phyloP scores from a whole-genome alignment of 2,329 filamentous ascomycete species.

The Nannizzia gypsea region DNA sequence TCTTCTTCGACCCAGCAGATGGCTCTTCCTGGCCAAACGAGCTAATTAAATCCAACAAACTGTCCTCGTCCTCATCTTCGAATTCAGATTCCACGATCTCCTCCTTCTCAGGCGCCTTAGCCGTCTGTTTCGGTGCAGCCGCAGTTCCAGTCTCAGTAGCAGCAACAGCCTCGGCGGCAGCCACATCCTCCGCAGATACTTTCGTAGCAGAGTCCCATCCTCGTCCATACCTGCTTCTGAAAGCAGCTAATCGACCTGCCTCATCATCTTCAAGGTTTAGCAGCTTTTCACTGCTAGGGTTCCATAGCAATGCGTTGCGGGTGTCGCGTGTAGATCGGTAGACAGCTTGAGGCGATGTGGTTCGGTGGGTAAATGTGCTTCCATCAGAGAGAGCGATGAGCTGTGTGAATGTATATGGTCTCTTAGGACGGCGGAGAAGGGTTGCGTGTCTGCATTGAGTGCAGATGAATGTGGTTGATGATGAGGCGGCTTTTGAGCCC shows the following conservation, averaged over 20 bases:
- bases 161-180: constrained; percentile 18
- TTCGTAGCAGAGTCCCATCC: constrained; percentile 57
- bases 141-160: constrained; percentile 18
- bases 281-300: constrained; percentile 68
- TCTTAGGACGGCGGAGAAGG: constrained; percentile 73
- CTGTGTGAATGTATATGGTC: constrained; percentile 96
- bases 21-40: constrained; percentile 36
- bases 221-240: constrained; percentile 71
- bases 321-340: constrained; percentile 65
- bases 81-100: constrained; percentile 24
- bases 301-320: constrained; percentile 82
- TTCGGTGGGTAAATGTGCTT: constrained; percentile 53
- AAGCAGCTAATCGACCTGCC: constrained; percentile 76
- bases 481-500: constrained; percentile 9
- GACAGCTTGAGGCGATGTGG: constrained; percentile 42
- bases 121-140: constrained; percentile 16
- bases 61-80: constrained; percentile 40
- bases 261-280: constrained; percentile 89
- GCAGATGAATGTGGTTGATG: constrained; percentile 31
- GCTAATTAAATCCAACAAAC: constrained; percentile 47
- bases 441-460: constrained; percentile 67
- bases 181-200: constrained; percentile 22
- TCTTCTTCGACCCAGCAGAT: constrained; percentile 28
- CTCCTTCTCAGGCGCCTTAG: constrained; percentile 33
- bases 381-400: constrained; percentile 87